Conservation (phyloP, 2,329 filamentous ascomycete species). For the Pyricularia grisea region DNA sequence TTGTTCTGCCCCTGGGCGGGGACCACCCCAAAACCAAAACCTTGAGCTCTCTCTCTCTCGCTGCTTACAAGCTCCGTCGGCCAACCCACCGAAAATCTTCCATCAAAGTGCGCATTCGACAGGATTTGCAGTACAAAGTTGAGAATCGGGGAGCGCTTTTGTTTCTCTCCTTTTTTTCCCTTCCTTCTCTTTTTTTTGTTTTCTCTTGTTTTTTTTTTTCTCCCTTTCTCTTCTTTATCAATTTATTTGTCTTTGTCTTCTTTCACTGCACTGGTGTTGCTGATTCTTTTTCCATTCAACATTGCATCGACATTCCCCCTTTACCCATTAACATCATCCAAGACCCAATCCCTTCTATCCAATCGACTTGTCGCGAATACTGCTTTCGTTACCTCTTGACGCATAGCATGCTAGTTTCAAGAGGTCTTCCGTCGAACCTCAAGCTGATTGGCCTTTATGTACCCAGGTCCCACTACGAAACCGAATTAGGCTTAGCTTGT, state of each 20-base stretch:
- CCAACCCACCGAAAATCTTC: neutral
- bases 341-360: neutral
- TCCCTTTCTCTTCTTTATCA: too few relatives aligned
- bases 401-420: neutral
- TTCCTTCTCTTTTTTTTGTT: neutral
- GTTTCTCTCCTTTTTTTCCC: neutral
- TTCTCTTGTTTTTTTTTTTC: neutral
- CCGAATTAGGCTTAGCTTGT: neutral
- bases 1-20: neutral
- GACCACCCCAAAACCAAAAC: neutral
- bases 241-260: neutral
- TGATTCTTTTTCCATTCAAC: neutral
- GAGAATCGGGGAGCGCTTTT: neutral
- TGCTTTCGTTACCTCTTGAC: neutral
- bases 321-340: neutral
- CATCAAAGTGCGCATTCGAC: neutral
- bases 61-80: neutral
- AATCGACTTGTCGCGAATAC: neutral
- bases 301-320: neutral
- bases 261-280: neutral
- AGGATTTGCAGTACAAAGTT: neutral
- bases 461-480: neutral
- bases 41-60: neutral
- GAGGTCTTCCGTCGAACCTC: neutral
- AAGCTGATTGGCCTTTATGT: conserved; percentile 3